These are phyloP conservation scores for Artemisia argyi DNA, from an alignment of 129 eudicot genomes.

Conservation along the genomic window DNA sequence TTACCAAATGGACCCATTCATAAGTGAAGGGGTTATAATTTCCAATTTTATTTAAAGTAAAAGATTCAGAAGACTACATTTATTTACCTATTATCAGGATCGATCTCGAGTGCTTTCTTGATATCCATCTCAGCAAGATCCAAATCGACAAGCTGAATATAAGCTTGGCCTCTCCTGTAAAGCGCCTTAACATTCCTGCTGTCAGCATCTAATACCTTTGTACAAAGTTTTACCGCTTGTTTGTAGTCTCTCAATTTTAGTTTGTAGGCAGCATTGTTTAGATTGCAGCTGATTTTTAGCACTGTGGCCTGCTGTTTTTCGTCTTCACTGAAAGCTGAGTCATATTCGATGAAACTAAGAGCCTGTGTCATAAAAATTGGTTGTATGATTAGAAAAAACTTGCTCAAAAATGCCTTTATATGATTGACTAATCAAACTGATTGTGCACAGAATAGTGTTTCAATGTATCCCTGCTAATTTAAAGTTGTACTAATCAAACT, in stretches of 20 bases:
- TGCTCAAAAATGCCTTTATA: no score
- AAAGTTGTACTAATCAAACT: no score
- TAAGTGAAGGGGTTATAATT: no score
- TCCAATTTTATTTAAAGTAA: no score
- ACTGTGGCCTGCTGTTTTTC: slow-evolving; percentile 78
- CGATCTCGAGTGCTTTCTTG: slow-evolving; percentile 91
- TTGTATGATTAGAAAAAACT: no score
- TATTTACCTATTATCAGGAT: slow-evolving; percentile 70
- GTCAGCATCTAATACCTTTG: slow-evolving; percentile 90
- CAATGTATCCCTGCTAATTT: no score
- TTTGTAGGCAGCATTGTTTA: slow-evolving; percentile 87
- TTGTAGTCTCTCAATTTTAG: slow-evolving; percentile 81
- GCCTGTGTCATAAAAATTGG: slow-evolving; percentile 45
- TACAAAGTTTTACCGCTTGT: slow-evolving; percentile 86
- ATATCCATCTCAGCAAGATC: slow-evolving; percentile 88
- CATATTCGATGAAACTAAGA: slow-evolving; percentile 78
- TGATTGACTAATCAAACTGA: no score
- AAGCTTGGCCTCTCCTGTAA: slow-evolving; percentile 84
- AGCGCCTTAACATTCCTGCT: slow-evolving; percentile 90
- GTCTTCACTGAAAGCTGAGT: slow-evolving; percentile 74
- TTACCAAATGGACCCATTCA: no score
- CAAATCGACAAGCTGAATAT: slow-evolving; percentile 70
- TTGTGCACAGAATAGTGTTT: no score
- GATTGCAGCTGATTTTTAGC: slow-evolving; percentile 72
- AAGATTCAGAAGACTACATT: no score